Percentiles rank a stretch among this genome's conserved stretches.
Evolutionary conservation across 108 stramenopile species (phyloP).

Genomic region (Skeletonema grethae): DNA sequence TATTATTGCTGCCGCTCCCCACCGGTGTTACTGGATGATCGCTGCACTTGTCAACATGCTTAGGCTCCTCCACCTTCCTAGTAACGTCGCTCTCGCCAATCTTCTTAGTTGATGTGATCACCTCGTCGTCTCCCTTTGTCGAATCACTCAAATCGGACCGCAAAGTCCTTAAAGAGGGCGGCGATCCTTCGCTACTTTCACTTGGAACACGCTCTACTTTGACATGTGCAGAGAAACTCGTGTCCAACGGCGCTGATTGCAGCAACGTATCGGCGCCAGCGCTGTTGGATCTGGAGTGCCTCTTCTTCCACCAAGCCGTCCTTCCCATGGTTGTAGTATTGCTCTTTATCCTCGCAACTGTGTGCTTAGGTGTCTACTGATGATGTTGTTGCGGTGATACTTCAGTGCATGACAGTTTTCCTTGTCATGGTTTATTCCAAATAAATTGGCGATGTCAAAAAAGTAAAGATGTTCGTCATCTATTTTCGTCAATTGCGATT

Average conservation of each 20-base stretch:
- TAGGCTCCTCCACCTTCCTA: neutral
- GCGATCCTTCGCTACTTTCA: neutral
- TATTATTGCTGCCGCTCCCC: neutral
- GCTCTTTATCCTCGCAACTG: too few species aligned
- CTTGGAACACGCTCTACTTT: neutral
- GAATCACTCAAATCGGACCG: neutral
- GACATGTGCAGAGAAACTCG: neutral
- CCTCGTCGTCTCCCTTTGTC: neutral
- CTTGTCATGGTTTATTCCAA: too few species aligned
- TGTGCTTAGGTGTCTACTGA: too few species aligned
- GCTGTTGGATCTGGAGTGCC: neutral
- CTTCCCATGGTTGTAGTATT: neutral
- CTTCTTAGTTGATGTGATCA: neutral
- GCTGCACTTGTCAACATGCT: neutral
- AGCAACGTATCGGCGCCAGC: neutral
- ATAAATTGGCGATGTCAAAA: too few species aligned
- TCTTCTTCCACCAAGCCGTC: slow-evolving; percentile 5
- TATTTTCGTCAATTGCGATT: too few species aligned
- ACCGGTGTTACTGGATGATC: neutral
- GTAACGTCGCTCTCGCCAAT: neutral
- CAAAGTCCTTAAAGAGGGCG: neutral
- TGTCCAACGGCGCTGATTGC: neutral
- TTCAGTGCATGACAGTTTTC: too few species aligned
- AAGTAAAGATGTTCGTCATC: too few species aligned
- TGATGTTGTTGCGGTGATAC: too few species aligned